Conservation (phyloP, 1,284 basidiomycete species). For the Melampsora larici-populina region DNA sequence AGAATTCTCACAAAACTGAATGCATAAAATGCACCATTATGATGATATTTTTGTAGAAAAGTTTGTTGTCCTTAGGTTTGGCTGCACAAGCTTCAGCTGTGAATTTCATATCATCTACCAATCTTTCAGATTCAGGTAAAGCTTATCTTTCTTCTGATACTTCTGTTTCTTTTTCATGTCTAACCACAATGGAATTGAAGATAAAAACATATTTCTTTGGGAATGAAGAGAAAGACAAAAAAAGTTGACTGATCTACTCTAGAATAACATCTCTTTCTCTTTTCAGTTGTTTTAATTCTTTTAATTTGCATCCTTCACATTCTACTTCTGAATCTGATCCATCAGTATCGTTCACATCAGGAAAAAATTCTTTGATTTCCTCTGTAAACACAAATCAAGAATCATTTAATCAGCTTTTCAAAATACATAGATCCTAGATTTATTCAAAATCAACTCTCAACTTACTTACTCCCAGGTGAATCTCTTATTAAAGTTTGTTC, state of each 20-base stretch:
- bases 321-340: too few relatives aligned
- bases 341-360: conserved; percentile 92
- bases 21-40: conserved; percentile 93
- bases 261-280: too few relatives aligned
- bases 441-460: conserved; percentile 10
- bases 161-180: conserved; percentile 73
- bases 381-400: conserved; percentile 59
- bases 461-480: conserved; percentile 41
- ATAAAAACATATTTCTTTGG: neutral
- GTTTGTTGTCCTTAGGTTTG: conserved; percentile 83
- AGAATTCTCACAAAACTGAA: conserved; percentile 60
- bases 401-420: neutral
- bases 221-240: neutral
- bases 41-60: conserved; percentile 98
- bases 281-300: too few relatives aligned
- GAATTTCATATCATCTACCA: conserved; percentile 82
- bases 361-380: conserved; percentile 74
- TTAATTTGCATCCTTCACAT: too few relatives aligned
- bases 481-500: conserved; percentile 22
- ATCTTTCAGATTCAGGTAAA: conserved; percentile 82
- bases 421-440: neutral
- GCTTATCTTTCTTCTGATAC: conserved; percentile 86
- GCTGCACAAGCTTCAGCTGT: conserved; percentile 74
- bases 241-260: conserved; percentile 1
- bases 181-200: conserved; percentile 5